These are phyloP conservation scores for Capsicum chinense DNA, from an alignment of 257 asterid species.

Conservation along the genomic window DNA sequence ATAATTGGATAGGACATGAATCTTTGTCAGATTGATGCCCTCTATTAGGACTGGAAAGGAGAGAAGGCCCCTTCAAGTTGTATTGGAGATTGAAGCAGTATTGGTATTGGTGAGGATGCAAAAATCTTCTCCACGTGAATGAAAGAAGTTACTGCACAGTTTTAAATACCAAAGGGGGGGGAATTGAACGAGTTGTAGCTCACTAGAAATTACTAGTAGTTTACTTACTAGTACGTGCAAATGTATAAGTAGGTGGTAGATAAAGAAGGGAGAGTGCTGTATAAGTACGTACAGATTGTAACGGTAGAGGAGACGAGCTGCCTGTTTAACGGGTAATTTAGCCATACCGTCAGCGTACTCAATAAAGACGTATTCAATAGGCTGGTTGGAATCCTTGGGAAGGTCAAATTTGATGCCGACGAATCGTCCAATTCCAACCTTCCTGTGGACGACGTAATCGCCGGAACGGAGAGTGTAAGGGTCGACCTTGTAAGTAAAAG, in stretches of 20 bases:
- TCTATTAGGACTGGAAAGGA: conserved; percentile 24
- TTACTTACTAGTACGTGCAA: not conserved
- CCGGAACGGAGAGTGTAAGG: conserved; percentile 83
- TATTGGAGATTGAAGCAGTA: conserved; percentile 11
- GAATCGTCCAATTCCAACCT: conserved; percentile 87
- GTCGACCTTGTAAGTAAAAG: conserved; percentile 73
- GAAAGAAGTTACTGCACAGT: not conserved
- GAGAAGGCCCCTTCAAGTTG: conserved; percentile 10
- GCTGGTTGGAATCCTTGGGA: conserved; percentile 54
- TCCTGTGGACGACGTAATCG: conserved; percentile 91
- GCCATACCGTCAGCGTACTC: conserved; percentile 99
- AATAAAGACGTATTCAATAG: conserved; percentile 84
- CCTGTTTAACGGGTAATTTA: conserved; percentile 83
- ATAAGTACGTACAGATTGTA: conserved; percentile 68
- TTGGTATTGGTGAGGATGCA: not conserved
- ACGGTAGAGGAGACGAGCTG: conserved; percentile 87
- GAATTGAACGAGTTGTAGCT: conserved; percentile 21
- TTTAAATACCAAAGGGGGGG: conserved; percentile 10
- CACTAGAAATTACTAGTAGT: not conserved
- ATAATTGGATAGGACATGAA: not conserved
- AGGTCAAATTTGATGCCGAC: conserved; percentile 75
- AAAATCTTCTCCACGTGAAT: not conserved
- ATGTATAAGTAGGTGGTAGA: not conserved
- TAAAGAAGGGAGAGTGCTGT: not conserved
- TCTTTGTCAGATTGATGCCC: conserved; percentile 6